phyloP scores from a whole-genome alignment of 805 yeast species.

The Lipomyces yamadae region DNA sequence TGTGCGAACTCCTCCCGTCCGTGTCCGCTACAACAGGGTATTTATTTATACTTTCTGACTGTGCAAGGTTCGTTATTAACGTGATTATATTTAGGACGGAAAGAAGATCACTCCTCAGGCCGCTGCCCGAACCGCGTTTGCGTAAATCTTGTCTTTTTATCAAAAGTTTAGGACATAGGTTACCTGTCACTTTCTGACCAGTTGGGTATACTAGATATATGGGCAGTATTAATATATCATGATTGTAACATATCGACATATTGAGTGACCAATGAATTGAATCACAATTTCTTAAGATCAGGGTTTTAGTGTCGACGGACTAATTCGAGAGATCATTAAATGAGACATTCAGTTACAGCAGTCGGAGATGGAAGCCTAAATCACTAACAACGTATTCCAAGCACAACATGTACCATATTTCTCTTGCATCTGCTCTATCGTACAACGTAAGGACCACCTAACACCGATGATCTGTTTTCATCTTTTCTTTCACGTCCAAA shows the following conservation, averaged over 20 bases:
- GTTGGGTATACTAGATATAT: constrained; percentile 1
- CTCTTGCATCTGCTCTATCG: not conserved
- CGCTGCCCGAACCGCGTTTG: constrained; percentile 91
- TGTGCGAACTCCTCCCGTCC: constrained; percentile 97
- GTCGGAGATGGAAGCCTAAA: not conserved
- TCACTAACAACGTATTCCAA: not conserved
- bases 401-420: not conserved
- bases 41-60: not conserved
- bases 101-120: constrained; percentile 96
- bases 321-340: too few species aligned
- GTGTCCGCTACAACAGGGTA: constrained; percentile 92
- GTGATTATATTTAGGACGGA: constrained; percentile 51
- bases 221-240: not conserved
- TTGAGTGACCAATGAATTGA: not conserved
- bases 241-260: constrained; percentile 1
- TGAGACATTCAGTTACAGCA: too few species aligned
- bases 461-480: constrained; percentile 44
- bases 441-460: constrained; percentile 1
- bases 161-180: constrained; percentile 5
- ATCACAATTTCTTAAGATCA: not conserved
- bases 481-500: constrained; percentile 43
- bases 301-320: not conserved
- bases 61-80: not conserved
- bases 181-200: not conserved
- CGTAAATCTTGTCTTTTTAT: constrained; percentile 21